A percentile compares a stretch with the other conserved stretches of the same genome.
These are phyloP conservation scores for Botryotinia globosa DNA, from an alignment of 2,329 filamentous ascomycete genomes.

Conservation along the genomic window DNA sequence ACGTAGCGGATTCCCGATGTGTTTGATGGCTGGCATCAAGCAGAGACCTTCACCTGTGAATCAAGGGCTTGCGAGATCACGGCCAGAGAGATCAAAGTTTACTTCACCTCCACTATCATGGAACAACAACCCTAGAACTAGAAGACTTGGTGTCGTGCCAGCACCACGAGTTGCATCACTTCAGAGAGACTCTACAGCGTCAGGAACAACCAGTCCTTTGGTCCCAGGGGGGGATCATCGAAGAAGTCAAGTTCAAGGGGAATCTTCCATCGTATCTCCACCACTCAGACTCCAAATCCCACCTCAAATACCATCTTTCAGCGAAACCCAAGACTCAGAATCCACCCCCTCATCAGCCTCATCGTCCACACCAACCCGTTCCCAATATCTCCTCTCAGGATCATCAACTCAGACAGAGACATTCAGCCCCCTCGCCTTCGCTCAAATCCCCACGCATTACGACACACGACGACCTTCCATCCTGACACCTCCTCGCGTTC, in stretches of 20 bases:
- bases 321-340: not conserved
- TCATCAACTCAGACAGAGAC: not conserved
- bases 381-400: not conserved
- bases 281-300: not conserved
- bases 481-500: too few species aligned
- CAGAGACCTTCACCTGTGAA: not conserved
- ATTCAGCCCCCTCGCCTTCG: not conserved
- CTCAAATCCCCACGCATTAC: constrained; percentile 4
- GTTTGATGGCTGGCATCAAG: not conserved
- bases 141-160: not conserved
- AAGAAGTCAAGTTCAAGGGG: not conserved
- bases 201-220: not conserved
- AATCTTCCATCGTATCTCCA: not conserved
- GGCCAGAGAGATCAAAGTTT: not conserved
- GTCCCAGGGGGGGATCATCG: not conserved
- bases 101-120: not conserved
- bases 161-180: not conserved
- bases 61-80: not conserved
- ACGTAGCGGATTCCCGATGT: not conserved
- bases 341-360: not conserved
- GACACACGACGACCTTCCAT: not conserved
- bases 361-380: not conserved
- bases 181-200: too few species aligned
- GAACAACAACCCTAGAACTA: not conserved
- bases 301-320: not conserved